Conservation (phyloP, 129 eudicot genomes). For the Centaurea solstitialis region DNA sequence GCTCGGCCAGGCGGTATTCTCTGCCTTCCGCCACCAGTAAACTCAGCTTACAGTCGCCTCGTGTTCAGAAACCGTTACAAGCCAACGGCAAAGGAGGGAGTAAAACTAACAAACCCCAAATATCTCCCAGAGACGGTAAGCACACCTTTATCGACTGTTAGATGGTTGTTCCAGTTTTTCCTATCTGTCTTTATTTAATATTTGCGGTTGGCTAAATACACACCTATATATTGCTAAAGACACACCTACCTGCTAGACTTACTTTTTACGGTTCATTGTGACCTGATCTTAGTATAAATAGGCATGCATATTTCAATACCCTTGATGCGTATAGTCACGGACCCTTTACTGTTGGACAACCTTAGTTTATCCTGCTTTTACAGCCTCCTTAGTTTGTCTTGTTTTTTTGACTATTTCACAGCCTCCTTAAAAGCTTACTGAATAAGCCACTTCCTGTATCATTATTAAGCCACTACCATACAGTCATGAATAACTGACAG, state of each 20-base stretch:
- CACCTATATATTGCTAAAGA: too few species aligned
- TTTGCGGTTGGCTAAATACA: too few species aligned
- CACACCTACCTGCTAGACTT: too few species aligned
- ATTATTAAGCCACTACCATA: too few species aligned
- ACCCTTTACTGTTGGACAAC: neutral
- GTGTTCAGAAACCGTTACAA: slow-evolving; percentile 66
- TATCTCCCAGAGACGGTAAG: slow-evolving; percentile 72
- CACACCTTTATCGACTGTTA: neutral
- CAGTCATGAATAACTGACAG: too few species aligned
- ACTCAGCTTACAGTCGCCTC: slow-evolving; percentile 62
- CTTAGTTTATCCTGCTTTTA: neutral
- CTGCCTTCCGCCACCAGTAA: slow-evolving; percentile 69
- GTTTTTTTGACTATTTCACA: too few species aligned
- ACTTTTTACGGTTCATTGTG: too few species aligned
- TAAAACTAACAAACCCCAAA: slow-evolving; percentile 44
- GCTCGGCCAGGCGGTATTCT: slow-evolving; percentile 68
- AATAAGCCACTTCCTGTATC: too few species aligned
- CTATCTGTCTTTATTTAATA: neutral
- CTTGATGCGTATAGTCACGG: too few species aligned
- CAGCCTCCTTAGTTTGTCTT: neutral
- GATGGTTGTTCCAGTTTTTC: neutral
- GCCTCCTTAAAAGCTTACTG: too few species aligned
- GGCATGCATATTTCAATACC: too few species aligned
- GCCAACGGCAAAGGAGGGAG: slow-evolving; percentile 70
- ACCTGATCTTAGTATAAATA: too few species aligned